Evolutionary conservation across 1,139 yeast genomes (phyloP).

Genomic region (Yamadazyma dushanensis): DNA sequence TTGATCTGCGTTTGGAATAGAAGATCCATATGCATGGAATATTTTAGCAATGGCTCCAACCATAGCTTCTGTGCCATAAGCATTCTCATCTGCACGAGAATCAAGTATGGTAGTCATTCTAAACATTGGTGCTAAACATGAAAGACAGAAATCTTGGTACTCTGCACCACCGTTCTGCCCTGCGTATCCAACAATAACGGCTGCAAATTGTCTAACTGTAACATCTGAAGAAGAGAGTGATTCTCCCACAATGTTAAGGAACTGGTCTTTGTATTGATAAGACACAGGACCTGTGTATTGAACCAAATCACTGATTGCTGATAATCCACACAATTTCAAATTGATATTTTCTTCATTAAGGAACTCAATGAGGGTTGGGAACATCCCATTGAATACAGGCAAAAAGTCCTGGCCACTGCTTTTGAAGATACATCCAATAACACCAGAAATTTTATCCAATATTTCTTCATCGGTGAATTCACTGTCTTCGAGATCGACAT

Average conservation of each 20-base stretch:
- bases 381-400: constrained; percentile 59
- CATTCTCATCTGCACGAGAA: constrained; percentile 79
- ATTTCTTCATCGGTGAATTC: constrained; percentile 90
- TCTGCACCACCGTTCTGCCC: constrained; percentile 75
- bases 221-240: constrained; percentile 69
- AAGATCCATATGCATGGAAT: constrained; percentile 53
- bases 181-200: constrained; percentile 81
- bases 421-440: constrained; percentile 73
- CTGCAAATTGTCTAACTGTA: constrained; percentile 82
- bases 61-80: constrained; percentile 85
- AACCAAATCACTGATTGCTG: constrained; percentile 76
- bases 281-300: constrained; percentile 77
- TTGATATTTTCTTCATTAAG: constrained; percentile 66
- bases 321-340: constrained; percentile 75
- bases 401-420: constrained; percentile 59
- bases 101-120: constrained; percentile 80
- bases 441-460: constrained; percentile 80
- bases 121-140: constrained; percentile 72
- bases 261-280: constrained; percentile 61
- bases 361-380: constrained; percentile 56
- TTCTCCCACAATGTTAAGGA: constrained; percentile 62
- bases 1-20: constrained; percentile 61
- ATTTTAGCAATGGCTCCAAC: constrained; percentile 83
- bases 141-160: constrained; percentile 63
- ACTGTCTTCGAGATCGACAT: constrained; percentile 74